A percentile compares a stretch with the other conserved stretches of the same genome.
These are phyloP conservation scores for Mollisiaceae sp. DNA, from an alignment of 2,329 filamentous ascomycete genomes.

Conservation along the genomic window DNA sequence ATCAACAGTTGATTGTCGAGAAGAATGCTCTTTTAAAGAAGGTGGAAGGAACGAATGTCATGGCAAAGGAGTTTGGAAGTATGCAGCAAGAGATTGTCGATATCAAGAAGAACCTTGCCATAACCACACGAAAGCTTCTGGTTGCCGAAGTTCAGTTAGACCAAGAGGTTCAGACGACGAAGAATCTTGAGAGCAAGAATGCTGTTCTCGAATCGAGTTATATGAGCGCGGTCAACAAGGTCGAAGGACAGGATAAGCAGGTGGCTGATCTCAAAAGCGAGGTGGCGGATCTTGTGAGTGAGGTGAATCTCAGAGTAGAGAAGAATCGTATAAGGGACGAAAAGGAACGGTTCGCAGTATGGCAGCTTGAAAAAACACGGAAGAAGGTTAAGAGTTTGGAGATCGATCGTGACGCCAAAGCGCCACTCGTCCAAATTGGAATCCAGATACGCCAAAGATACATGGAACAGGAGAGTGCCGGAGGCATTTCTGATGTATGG, in stretches of 20 bases:
- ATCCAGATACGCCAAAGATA: neutral
- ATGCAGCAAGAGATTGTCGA: neutral
- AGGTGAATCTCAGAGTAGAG: too few species aligned
- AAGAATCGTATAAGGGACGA: too few species aligned
- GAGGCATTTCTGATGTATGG: neutral
- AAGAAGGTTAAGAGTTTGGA: neutral
- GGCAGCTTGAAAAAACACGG: too few species aligned
- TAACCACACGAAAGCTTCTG: too few species aligned
- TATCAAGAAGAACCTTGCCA: neutral
- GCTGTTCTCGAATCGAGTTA: too few species aligned
- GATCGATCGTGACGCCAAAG: neutral
- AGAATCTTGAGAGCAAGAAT: too few species aligned
- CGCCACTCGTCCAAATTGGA: neutral
- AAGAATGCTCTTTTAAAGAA: conserved; percentile 4
- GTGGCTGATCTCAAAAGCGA: neutral
- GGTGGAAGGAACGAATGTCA: neutral
- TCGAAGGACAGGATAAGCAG: neutral
- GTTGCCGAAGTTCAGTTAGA: too few species aligned
- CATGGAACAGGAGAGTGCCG: neutral
- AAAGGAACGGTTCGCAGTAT: too few species aligned
- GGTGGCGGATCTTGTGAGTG: neutral
- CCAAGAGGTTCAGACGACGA: too few species aligned
- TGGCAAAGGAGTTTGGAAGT: neutral
- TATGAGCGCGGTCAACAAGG: too few species aligned
- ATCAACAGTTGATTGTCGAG: neutral